Evolutionary conservation across 352 stramenopile genomes (phyloP), one percentile per base, ranked within the genome.

Genomic region (Pythium oligandrum): DNA sequence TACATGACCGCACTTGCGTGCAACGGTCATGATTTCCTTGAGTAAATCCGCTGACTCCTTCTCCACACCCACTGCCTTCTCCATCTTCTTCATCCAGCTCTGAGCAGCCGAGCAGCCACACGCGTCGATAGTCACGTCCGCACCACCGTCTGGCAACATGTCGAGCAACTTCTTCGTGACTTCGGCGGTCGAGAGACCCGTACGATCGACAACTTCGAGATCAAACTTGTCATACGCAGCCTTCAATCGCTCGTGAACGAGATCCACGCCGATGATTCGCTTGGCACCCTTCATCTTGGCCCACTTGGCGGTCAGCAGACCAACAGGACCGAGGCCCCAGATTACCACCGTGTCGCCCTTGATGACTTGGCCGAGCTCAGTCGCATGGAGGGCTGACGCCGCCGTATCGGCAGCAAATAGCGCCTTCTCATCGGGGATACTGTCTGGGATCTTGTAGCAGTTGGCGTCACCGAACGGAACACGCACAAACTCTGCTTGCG

Each of bases 381-480:
- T 70, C 35, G 79, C 82, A 51, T 90, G 78, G 40, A 91, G 63
- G 6, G 66, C 78, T 40, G 75, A 77, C 1, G 58, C 57, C 5
- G 73, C 71, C 4, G 78, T 90, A 61, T 90, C 78, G 17, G 68
- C 67, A 43, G 76, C 75, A 3, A 90, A 48, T 31, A 93, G n/a
- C 0, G 78, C 83, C 44, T 90, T 84, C 26, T 90, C 76, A 33
- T 87, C 74, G 8, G 62, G 57, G 9, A 90, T 54, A 35, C 64
- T 58, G 11, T 69, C 68, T 5, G 79, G 79, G 10, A 90, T 39
- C 61, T 78, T 77, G 55, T 77, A 78, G 57, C 78, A 88, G 66
- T 89, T 93, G 30, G 73, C 48, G 34, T 93, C 82, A 3, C 59
- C 82, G 43, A 82, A 87, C 3, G 82, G 82, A 56, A 93, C 82